Percentiles rank a stretch among this genome's conserved stretches.
These are phyloP conservation scores for Zizania latifolia DNA, from an alignment of 176 grass and related monocot species.

Conservation along the genomic window DNA sequence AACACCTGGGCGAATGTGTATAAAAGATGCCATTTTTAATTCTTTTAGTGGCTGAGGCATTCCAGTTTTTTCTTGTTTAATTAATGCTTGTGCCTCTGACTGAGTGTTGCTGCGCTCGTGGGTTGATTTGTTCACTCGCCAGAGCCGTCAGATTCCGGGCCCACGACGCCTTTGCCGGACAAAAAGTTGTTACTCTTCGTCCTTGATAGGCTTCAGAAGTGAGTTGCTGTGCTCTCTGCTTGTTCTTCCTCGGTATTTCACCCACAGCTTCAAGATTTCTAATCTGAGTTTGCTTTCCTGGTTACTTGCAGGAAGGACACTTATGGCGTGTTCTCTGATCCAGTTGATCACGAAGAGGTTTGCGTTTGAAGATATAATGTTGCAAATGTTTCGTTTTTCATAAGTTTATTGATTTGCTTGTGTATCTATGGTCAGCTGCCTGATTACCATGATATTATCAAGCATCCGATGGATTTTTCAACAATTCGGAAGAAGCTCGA, in stretches of 20 bases:
- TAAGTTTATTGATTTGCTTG: constrained; percentile 34
- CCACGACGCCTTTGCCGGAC: constrained; percentile 93
- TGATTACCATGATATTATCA: constrained; percentile 90
- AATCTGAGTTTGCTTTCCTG: constrained; percentile 20
- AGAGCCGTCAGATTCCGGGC: constrained; percentile 73
- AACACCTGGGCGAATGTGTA: constrained; percentile 18
- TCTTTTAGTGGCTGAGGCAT: constrained; percentile 23
- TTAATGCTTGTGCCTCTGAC: constrained; percentile 30
- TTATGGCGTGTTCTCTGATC: constrained; percentile 81
- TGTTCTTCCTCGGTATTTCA: background rate
- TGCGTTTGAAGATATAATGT: constrained; percentile 12
- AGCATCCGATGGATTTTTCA: constrained; percentile 95
- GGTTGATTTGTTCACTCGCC: constrained; percentile 35
- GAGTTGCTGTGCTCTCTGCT: constrained; percentile 40
- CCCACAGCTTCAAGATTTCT: background rate
- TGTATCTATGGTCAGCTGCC: constrained; percentile 55
- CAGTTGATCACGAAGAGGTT: constrained; percentile 91
- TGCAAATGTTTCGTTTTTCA: background rate
- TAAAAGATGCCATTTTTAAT: constrained; percentile 40
- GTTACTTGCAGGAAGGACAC: constrained; percentile 85
- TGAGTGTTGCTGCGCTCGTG: constrained; percentile 31
- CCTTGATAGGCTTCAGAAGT: constrained; percentile 98
- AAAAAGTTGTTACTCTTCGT: constrained; percentile 97
- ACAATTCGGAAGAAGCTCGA: constrained; percentile 76
- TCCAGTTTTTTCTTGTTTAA: constrained; percentile 38